Base-by-base conservation (phyloP, 441 rosid genomes). In the Brassica hybrid region DNA sequence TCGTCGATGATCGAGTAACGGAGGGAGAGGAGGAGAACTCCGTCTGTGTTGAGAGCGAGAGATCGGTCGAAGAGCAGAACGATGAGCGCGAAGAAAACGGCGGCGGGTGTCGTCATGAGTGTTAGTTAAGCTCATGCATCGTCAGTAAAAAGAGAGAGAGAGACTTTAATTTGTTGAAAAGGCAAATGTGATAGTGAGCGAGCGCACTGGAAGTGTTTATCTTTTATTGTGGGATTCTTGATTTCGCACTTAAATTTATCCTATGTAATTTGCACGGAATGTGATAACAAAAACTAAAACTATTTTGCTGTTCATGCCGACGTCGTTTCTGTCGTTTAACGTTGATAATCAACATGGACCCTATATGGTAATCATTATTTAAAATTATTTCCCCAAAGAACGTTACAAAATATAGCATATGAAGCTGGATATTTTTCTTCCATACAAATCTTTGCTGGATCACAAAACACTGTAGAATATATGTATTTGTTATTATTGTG, bases 1-100 rank as follows among this genome's bases (percentile, higher is more conserved):
- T 95, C 98, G 14, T 85, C 84, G 19, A 93, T 78, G 77, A 90
- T 84, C 17, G 95, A 86, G 79, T 90, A 87, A 63, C 89, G 94
- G 82, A 95, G 86, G 11, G 98, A 88, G 75, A 95, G 97, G 17
- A 95, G 78, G 25, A 88, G 81, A 8, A 90, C 69, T 19, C 96
- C 97, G 81, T 95, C 98, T 2, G 84, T 76, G 83, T 86, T 92
- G 23, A 94, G 85, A 59, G 86, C 84, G 45, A 5, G 16, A 8
- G 73, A 76, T 6, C 34, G 65, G 19, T 73, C 45, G 27, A 59
- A 23, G 4, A 70, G 14, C n/a, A 82, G 17, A 32, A 21, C 23
- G 23, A 21, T 21, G 23, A 21, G 23, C 23, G 23, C 23, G 23
- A 21, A 21, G 23, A 21, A 21, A 21, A 21, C 75, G 43, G 73